Percentiles rank a stretch among this genome's conserved stretches.
These are phyloP conservation scores for Sporopachydermia lactativora DNA, from an alignment of 805 yeast species.

Conservation along the genomic window DNA sequence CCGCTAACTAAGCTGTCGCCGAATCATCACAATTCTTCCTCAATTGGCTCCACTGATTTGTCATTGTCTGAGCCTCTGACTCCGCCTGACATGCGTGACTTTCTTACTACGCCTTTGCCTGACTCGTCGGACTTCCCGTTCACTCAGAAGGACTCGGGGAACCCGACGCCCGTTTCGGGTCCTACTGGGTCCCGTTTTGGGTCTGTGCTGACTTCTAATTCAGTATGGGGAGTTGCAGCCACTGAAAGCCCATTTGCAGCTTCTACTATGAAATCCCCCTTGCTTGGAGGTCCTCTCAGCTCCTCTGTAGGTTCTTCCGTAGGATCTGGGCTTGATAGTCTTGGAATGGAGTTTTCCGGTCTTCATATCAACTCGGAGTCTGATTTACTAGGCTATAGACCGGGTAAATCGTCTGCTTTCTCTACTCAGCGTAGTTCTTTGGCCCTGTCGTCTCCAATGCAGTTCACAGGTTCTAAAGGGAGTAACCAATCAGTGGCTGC, in stretches of 20 bases:
- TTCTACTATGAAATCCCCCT: not conserved
- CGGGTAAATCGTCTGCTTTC: not conserved
- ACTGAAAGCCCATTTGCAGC: not conserved
- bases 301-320: not conserved
- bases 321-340: not conserved
- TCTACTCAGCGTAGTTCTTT: not conserved
- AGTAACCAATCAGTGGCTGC: no score
- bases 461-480: not conserved
- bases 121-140: slow-evolving; percentile 8
- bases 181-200: slow-evolving; percentile 4
- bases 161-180: slow-evolving; percentile 4
- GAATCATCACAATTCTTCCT: slow-evolving; percentile 6
- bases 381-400: not conserved
- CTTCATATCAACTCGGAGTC: not conserved
- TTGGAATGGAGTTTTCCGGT: not conserved
- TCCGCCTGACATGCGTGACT: slow-evolving; percentile 6
- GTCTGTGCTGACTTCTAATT: not conserved
- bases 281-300: not conserved
- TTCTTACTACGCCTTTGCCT: slow-evolving; percentile 5
- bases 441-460: slow-evolving; percentile 1
- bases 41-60: slow-evolving; percentile 7
- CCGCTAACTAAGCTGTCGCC: slow-evolving; percentile 3
- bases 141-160: slow-evolving; percentile 4
- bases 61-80: slow-evolving; percentile 7
- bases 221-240: not conserved